Percentiles rank a stretch among this genome's conserved stretches.
phyloP scores from a whole-genome alignment of 1,139 yeast species.

The Blastobotrys niveus region DNA sequence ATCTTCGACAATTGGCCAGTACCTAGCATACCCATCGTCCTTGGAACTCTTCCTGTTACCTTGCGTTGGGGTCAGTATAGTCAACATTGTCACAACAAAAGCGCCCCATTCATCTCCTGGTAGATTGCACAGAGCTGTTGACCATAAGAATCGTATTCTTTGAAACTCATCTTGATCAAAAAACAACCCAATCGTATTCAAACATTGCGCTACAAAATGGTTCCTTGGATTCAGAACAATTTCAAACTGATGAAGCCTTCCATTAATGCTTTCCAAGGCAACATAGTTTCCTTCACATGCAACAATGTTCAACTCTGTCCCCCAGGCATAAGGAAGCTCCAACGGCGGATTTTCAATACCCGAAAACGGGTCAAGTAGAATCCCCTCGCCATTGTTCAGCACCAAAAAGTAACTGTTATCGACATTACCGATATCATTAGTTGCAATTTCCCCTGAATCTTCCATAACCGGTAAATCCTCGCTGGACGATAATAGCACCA shows the following conservation, averaged over 20 bases:
- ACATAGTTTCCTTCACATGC: slow-evolving; percentile 19
- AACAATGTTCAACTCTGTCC: slow-evolving; percentile 14
- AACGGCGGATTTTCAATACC: slow-evolving; percentile 46
- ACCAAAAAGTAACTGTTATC: slow-evolving; percentile 1
- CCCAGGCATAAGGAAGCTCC: slow-evolving; percentile 17
- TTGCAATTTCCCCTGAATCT: slow-evolving; percentile 3
- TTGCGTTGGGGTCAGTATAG: background rate
- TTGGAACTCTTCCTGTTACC: background rate
- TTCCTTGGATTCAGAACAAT: slow-evolving; percentile 46
- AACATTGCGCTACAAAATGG: slow-evolving; percentile 39
- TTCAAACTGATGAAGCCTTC: slow-evolving; percentile 34
- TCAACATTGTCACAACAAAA: slow-evolving; percentile 45
- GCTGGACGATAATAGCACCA: slow-evolving; percentile 22
- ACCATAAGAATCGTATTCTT: slow-evolving; percentile 59
- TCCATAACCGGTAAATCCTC: slow-evolving; percentile 16
- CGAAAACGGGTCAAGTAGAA: slow-evolving; percentile 60
- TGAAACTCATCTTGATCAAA: slow-evolving; percentile 56
- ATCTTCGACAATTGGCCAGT: slow-evolving; percentile 4
- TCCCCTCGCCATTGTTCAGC: slow-evolving; percentile 30
- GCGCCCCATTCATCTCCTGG: slow-evolving; percentile 58
- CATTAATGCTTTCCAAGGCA: slow-evolving; percentile 19
- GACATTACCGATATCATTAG: slow-evolving; percentile 2
- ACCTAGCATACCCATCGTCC: background rate
- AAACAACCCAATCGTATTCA: slow-evolving; percentile 36
- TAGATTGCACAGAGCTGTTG: slow-evolving; percentile 42